Base-by-base conservation (phyloP, 2,329 filamentous ascomycete species). In the Diaporthe amygdali region DNA sequence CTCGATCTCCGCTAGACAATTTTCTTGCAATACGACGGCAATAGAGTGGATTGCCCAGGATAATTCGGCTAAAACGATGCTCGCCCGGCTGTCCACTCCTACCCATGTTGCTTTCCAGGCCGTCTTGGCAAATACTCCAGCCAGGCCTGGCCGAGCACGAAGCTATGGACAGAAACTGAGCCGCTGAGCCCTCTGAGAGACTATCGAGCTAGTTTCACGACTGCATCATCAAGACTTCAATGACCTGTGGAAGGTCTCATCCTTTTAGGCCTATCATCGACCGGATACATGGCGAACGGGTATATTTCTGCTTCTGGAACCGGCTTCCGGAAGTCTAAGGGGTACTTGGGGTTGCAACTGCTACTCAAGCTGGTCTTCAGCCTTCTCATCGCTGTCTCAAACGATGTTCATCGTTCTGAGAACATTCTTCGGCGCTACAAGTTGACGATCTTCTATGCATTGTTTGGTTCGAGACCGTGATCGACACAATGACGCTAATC, bases 381-480 rank as follows among this genome's bases (percentile, higher is more conserved):
- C 59, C 41, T 32, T 30, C 8, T 49, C 30, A 34, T 7, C n/a
- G 41, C 41, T 34, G 59, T 63, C 41, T 25, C 27, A n/a, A 46
- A 22, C 32, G 41, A 63, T 47, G n/a, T 41, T 17, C 20, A 25
- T 34, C n/a, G 44, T 63, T 47, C 41, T 47, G 59, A 25, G 41
- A 63, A 63, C n/a, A 17, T 63, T 63, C 59, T 37, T 64, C 44
- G 27, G 22, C n/a, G 30, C 44, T 64, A 22, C 27, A 34, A 49
- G 10, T 34, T 25, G 59, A 15, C 30, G 44, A 64, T 64, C 59
- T 37, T 64, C 44, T n/a, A 64, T 34, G 20, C 41, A 49, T 37
- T 64, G 44, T 49, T 64, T 64, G 44, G 59, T 49, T 64, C 59
- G 59, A 64, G 59, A 64, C 59, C 44, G 34, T 64, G 44, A 64